Base-by-base conservation (phyloP, 345 rosid species). In the Linum usitatissimum region DNA sequence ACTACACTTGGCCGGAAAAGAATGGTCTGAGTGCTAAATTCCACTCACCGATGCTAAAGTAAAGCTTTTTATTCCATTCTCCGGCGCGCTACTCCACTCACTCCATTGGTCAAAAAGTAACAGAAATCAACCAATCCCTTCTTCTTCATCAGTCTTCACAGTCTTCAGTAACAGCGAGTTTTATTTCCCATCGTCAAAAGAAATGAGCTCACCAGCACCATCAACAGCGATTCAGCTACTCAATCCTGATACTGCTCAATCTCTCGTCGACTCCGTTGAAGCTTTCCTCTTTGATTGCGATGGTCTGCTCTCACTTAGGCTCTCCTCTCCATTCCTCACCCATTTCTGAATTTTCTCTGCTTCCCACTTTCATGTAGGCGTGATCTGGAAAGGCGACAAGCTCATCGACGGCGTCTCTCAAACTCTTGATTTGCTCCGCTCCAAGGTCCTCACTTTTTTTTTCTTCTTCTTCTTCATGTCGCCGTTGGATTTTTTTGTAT, bases 361-460 rank as follows among this genome's bases (percentile, higher is more conserved):
- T 51, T 31, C 3, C 8, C 17, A n/a, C n/a, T n/a, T 62, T 6
- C 9, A 38, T 55, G 28, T 70, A 92, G 94, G 97, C 60, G 99
- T 92, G n/a, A 90, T 92, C 51, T 90, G 97, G 97, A 92, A 79
- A 71, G 97, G 96, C 21, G 88, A 87, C 42, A 80, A 69, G 68
- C 95, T 87, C 69, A 78, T 92, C 57, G 81, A 86, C 61, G 94
- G 97, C 31, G 91, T 84, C 40, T 63, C 81, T 42, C 60, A 77
- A 53, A 84, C 91, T 1, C 75, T 92, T 15, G 81, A 87, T 31
- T 34, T 78, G 72, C 85, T 92, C 67, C 91, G 96, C 31, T 86
- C 96, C 30, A 84, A 80, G 84, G 93, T 68, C 21, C n/a, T n/a
- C n/a, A n/a, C n/a, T n/a, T n/a, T n/a, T n/a, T n/a, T n/a, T 48